Base-by-base conservation (phyloP, 2,329 filamentous ascomycete species). In the Pyrenochaeta sp. region DNA sequence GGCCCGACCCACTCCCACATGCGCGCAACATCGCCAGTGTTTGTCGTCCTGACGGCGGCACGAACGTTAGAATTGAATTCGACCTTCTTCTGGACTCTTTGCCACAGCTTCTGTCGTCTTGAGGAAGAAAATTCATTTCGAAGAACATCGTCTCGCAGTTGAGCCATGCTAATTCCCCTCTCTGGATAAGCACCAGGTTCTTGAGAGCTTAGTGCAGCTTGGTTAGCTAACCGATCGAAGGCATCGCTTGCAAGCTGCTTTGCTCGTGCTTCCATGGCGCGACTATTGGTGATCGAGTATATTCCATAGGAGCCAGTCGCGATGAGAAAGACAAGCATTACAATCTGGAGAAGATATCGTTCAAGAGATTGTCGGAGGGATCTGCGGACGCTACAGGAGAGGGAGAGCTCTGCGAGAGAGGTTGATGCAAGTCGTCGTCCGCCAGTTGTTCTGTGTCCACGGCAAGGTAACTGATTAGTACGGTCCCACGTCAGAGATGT, bases 61-160 rank as follows among this genome's bases (percentile, higher is more conserved):
- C 95, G 85, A 14, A 99, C 90, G 69, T 99, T 99, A 55, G 91
- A 90, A 74, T 99, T 99, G 75, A 88, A 88, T 77, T 99, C 95
- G 0, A 99, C 93, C 46, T 98, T 89, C 45, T 82, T 85, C 63
- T 87, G 85, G 17, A 99, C 95, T 44, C 87, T 86, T 60, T 87
- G 84, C 95, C 96, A 99, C 45, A 99, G 81, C 50, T 86, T 85
- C 70, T 95, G 90, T 32, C 95, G 84, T 65, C 92, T 86, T 7
- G 83, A 82, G 17, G 93, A 83, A 3, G 85, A 89, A 73, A 97
- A 91, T 56, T 96, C 88, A 23, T 89, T 86, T 17, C 94, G 84
- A 33, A 99, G 81, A 2, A 99, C 89, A 69, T 98, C 94, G 69
- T 99, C 95, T 54, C 95, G 84, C 48, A 99, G 80, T 72, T 98